Base-by-base conservation (phyloP, 352 stramenopile genomes). In the Pythium phragmitis region DNA sequence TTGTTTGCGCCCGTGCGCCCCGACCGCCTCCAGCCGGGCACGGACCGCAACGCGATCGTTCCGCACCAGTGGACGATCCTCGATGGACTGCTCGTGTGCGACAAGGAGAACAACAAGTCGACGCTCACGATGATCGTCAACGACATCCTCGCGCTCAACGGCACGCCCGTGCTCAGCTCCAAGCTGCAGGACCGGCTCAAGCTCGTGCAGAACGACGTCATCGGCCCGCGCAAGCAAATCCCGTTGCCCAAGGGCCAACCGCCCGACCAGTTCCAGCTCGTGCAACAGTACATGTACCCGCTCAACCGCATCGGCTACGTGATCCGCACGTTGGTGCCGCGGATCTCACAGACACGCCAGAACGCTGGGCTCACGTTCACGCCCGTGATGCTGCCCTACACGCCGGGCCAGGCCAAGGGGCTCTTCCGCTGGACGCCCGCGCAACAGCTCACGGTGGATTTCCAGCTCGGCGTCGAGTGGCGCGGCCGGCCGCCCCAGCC, bases 141-240 rank as follows among this genome's bases (percentile, higher is more conserved):
- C 64, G 87, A 96, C 64, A 93, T 96, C 41, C 54, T 96, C 46
- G 82, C 84, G 28, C 82, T 96, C 9, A 96, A 96, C 62, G 87
- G 85, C 55, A 89, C 70, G 45, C 80, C 80, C 1, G 87, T 96
- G 39, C 91, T 96, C 83, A 74, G 78, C 26, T 90, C 82, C 39
- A 96, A 94, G 71, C 76, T 96, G 11, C 84, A 92, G 69, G 87
- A 96, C 57, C 70, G 87, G 23, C 79, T 96, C 42, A 96, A 96
- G 59, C 66, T 94, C n/a, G 85, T 95, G 52, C 86, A 95, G 70
- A 95, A 95, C 72, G 85, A 92, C 74, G 84, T 95, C n/a, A 87
- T 95, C 55, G 85, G 76, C 1, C 86, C 86, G 33, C 80, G 84
- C 36, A 93, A 92, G 79, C 82, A 82, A 49, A 74, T 93, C 16